A percentile compares a stretch with the other conserved stretches of the same genome.
Conservation (phyloP, 306 rosid genomes). For the Cicer pinnatifidum region DNA sequence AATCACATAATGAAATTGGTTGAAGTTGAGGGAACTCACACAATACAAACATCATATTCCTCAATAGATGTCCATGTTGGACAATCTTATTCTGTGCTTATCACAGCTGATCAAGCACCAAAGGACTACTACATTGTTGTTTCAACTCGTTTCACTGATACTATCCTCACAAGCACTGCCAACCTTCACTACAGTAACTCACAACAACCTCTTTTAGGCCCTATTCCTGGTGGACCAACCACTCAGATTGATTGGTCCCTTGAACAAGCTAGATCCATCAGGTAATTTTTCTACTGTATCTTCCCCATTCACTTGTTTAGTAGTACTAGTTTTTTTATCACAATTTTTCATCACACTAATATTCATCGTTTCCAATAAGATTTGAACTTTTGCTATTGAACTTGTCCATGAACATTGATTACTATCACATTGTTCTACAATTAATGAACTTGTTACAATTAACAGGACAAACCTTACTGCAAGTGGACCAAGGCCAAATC, state of each 20-base stretch:
- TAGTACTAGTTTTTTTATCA: no score
- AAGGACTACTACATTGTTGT: constrained; percentile 69
- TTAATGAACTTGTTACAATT: background rate
- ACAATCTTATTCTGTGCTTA: constrained; percentile 82
- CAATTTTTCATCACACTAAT: no score
- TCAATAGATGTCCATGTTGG: constrained; percentile 90
- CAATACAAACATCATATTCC: constrained; percentile 70
- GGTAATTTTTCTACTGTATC: constrained; percentile 45
- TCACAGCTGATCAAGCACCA: constrained; percentile 86
- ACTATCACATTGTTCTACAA: background rate
- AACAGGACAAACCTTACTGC: constrained; percentile 90
- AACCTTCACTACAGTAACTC: constrained; percentile 75
- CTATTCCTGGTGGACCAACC: constrained; percentile 76
- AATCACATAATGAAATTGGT: constrained; percentile 76
- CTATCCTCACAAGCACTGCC: constrained; percentile 65
- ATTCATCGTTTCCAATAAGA: no score
- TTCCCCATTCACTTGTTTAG: no score
- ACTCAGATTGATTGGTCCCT: constrained; percentile 74
- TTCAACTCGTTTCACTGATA: constrained; percentile 69
- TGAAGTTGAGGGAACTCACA: constrained; percentile 97
- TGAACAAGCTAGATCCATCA: constrained; percentile 78
- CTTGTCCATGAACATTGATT: background rate
- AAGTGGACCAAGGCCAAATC: constrained; percentile 97
- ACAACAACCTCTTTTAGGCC: constrained; percentile 54
- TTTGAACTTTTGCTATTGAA: no score